These are phyloP conservation scores for Neurospora hispaniola DNA, from an alignment of 495 filamentous ascomycete species.

Conservation along the genomic window DNA sequence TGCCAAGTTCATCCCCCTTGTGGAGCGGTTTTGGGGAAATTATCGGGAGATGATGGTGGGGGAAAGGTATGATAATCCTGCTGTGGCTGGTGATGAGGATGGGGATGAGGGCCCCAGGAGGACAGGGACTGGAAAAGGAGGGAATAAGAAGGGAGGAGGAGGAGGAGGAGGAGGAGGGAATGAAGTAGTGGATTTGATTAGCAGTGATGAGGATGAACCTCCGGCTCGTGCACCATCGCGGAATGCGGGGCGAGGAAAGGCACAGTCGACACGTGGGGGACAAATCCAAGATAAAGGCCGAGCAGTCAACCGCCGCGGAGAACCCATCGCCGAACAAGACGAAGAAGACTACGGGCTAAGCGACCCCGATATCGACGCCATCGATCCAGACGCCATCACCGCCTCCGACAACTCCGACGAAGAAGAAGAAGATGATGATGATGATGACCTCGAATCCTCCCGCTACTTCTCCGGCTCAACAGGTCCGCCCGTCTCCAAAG, in stretches of 20 bases:
- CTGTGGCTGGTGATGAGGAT: neutral
- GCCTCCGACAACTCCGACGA: slow-evolving; percentile 11
- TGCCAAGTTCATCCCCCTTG: slow-evolving; percentile 50
- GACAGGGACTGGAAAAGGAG: neutral
- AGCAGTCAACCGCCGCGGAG: neutral
- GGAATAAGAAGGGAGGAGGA: neutral
- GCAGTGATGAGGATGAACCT: neutral
- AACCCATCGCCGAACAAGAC: slow-evolving; percentile 35
- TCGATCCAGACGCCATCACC: slow-evolving; percentile 35
- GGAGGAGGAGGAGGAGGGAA: neutral
- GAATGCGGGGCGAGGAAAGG: neutral
- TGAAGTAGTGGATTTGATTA: neutral
- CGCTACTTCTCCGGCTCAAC: slow-evolving; percentile 5
- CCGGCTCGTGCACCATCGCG: neutral
- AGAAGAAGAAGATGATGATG: slow-evolving; percentile 19
- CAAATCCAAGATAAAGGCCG: neutral
- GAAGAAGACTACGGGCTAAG: slow-evolving; percentile 47
- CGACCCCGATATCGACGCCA: slow-evolving; percentile 27
- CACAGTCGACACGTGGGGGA: neutral
- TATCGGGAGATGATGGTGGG: slow-evolving; percentile 51
- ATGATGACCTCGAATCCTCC: slow-evolving; percentile 7
- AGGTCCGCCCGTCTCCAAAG: neutral
- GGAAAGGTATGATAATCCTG: neutral
- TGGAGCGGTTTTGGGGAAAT: slow-evolving; percentile 42
- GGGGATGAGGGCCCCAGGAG: neutral